Base-by-base conservation (phyloP, 306 rosid genomes). In the Malus orientalis region DNA sequence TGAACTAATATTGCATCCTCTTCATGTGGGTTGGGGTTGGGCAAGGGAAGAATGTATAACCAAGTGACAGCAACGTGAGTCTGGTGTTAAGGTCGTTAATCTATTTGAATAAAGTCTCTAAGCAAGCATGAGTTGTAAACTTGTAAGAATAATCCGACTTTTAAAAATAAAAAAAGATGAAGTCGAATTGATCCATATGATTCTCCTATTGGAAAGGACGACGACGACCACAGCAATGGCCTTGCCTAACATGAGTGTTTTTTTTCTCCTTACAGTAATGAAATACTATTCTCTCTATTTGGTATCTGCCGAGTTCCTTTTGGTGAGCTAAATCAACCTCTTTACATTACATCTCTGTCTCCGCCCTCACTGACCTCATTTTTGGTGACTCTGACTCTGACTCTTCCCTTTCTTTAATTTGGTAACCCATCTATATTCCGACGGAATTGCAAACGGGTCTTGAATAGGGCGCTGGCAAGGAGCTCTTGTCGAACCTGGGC, bases 371-470 rank as follows among this genome's bases (percentile, higher is more conserved):
- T 30, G 62, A 54, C 80, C 70, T 78, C 85, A 85, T 75, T 82
- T 63, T 78, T 85, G 84, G 74, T 80, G 83, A 70, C 75, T 84
- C 74, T 84, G 83, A 71, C 75, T 27, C 2, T 80, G 83, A 70
- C 75, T 36, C 9, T 6, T 96, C 63, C 89, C 95, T 87, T 89
- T 92, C 97, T 85, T 96, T 69, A 90, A 83, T 67, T 84, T 96
- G 90, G 88, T 86, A 53, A 92, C 82, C 99, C 99, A 89, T 15
- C 90, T 81, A 81, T 96, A 96, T 70, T 96, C 97, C 0, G 84
- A 65, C 38, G 99, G 99, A 76, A 96, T 91, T 11, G 85, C 90
- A 71, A 96, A 96, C 0, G 97, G 98, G 83, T 96, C 99, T 84
- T 86, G 91, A 74, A 74, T 79, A 20, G 97, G 76, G 13, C 96